phyloP scores from a whole-genome alignment of 2,329 filamentous ascomycete species.

The Pseudovirgaria hyperparasitica region DNA sequence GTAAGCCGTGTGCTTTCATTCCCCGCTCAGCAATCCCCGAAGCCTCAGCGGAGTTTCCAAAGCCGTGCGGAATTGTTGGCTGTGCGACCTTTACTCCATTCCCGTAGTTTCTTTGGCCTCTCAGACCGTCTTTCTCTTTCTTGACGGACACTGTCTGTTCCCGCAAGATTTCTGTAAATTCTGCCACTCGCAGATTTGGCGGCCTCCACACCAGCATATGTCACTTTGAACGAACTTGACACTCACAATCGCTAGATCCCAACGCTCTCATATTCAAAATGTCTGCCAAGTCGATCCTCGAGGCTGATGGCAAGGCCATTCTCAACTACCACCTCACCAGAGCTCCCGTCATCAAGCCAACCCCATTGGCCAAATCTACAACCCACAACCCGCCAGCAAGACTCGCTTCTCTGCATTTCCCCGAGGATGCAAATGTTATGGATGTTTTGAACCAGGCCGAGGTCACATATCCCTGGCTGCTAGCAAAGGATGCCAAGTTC shows the following conservation, averaged over 20 bases:
- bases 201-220: too few species aligned
- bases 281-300: constrained; percentile 94
- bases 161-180: too few species aligned
- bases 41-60: too few species aligned
- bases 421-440: constrained; percentile 71
- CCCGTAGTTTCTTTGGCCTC: too few species aligned
- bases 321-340: constrained; percentile 99
- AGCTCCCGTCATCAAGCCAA: constrained; percentile 93
- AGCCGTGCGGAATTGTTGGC: too few species aligned
- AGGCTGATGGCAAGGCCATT: constrained; percentile 99
- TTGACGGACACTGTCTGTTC: too few species aligned
- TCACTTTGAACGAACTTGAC: constrained; percentile 4
- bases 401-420: constrained; percentile 86
- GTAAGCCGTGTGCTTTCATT: too few species aligned
- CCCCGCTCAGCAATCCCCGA: too few species aligned
- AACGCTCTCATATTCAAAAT: constrained; percentile 37
- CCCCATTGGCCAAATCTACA: constrained; percentile 68
- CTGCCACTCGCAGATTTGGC: too few species aligned
- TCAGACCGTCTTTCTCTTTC: too few species aligned
- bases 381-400: constrained; percentile 89
- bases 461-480: constrained; percentile 91
- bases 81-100: too few species aligned
- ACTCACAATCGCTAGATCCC: constrained; percentile 12
- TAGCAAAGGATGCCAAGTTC: constrained; percentile 73
- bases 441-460: constrained; percentile 90